These are phyloP conservation scores for Populus tremula DNA, from an alignment of 345 rosid genomes.

Conservation along the genomic window DNA sequence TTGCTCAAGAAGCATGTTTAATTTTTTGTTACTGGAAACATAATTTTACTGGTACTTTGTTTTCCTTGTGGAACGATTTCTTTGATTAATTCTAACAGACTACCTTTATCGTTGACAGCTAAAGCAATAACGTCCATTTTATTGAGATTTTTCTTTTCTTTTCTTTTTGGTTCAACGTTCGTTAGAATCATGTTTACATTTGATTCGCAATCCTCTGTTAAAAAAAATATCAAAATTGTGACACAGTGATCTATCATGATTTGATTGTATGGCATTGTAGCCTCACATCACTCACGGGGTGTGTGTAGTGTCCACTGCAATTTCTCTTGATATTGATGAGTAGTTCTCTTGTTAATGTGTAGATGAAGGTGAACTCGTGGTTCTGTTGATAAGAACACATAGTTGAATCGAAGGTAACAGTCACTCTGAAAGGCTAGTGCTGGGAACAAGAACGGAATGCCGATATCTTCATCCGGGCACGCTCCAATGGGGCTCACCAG, in stretches of 20 bases:
- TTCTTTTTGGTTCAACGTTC: neutral
- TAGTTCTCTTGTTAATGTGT: neutral
- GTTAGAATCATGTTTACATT: neutral
- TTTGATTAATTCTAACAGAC: neutral
- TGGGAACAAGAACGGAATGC: too few species aligned
- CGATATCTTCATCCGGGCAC: too few species aligned
- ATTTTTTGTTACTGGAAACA: neutral
- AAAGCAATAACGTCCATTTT: neutral
- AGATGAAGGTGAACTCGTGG: neutral
- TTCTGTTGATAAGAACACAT: neutral
- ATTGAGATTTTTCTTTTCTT: neutral
- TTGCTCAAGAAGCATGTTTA: constrained; percentile 1
- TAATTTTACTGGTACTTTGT: neutral
- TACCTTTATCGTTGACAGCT: neutral
- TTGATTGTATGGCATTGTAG: neutral
- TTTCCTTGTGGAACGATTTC: neutral
- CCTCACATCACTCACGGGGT: too few species aligned
- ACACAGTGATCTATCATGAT: neutral
- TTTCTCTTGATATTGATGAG: neutral
- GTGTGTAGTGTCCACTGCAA: neutral
- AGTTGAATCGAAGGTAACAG: too few species aligned
- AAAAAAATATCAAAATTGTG: too few species aligned
- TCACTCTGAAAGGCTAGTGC: too few species aligned
- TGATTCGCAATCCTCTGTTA: neutral
- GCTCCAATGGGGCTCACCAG: too few species aligned